Conservation (phyloP, 169 alveolate species). For the Haemoproteus tartakovskyi region DNA sequence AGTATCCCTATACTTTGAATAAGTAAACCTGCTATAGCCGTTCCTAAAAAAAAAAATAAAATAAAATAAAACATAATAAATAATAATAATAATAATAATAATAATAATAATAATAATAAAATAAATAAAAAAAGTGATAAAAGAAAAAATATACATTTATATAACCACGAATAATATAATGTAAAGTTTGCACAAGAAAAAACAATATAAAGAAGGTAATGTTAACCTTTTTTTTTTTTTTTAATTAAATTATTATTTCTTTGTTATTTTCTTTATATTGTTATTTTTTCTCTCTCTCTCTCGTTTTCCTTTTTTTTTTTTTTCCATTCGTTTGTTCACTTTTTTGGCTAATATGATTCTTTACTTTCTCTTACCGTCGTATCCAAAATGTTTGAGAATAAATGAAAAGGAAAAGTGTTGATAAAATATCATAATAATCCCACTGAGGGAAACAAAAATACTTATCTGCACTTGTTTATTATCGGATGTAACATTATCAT, state of each 20-base stretch:
- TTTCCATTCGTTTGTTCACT: too few species aligned
- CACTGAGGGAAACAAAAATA: conserved; percentile 62
- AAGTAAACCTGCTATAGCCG: conserved; percentile 45
- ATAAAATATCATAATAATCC: conserved; percentile 58
- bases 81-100: not conserved
- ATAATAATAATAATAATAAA: not conserved
- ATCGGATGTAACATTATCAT: conserved; percentile 57
- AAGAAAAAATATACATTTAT: too few species aligned
- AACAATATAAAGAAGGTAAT: too few species aligned
- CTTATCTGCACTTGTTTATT: conserved; percentile 63
- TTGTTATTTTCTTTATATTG: too few species aligned
- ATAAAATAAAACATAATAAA: not conserved
- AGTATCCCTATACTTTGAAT: conserved; percentile 54
- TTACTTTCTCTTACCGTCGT: conserved; percentile 12
- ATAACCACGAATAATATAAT: too few species aligned
- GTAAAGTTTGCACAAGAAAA: too few species aligned
- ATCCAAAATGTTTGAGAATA: conserved; percentile 34
- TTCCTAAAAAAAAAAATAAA: conserved; percentile 10
- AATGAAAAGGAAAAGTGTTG: conserved; percentile 63
- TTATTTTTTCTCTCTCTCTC: too few species aligned
- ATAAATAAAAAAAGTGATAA: too few species aligned
- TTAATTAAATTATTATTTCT: too few species aligned
- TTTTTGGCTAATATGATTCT: too few species aligned
- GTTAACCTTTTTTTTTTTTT: too few species aligned
- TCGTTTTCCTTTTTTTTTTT: too few species aligned